Evolutionary conservation across 2,329 filamentous ascomycete species (phyloP), one percentile per base, ranked within the genome.

Genomic region (Fusarium odoratissimum): DNA sequence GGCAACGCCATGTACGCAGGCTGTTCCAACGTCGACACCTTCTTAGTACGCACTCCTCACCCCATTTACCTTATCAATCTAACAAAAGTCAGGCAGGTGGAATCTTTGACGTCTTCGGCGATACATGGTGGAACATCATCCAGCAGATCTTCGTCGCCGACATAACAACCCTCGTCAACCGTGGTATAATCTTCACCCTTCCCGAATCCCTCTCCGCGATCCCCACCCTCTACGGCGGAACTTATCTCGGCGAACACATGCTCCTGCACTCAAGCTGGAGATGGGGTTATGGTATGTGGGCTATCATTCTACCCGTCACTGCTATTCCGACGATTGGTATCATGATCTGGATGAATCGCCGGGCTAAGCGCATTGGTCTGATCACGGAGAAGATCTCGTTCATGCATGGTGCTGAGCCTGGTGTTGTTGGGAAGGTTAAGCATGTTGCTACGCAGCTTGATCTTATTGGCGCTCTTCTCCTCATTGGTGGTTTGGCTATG

Each of bases 71-170:
- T 25, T 25, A 25, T 25, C 25, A 1, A 23, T 3, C 68, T 73
- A 10, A 73, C 21, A 1, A 1, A 1, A 13, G 6, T 1, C 4
- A 73, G 71, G 71, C 72, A 8, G 72, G 71, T 17, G 69, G 71
- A 10, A 74, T 74, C 3, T 74, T 74, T 5, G 72, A 74, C 30
- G 67, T 67, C 0, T 59, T 74, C 0, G 72, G 72, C 0, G 71
- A 74, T 33, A 60, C 71, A 3, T 69, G 71, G 21, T 74, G 71
- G 71, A 74, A 74, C 42, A 74, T 74, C 2, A 56, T 71, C 0
- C 72, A 74, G 7, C 72, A 74, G 17, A 73, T 74, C 10, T 74
- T 74, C 30, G 60, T 74, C n/a, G 72, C 72, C 0, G 72, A 74
- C 11, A 64, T 74, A 0, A 74, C 72, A 1, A 61, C 64, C 33